These are phyloP conservation scores for Mycena haematopus DNA, from an alignment of 768 basidiomycete species.

Conservation along the genomic window DNA sequence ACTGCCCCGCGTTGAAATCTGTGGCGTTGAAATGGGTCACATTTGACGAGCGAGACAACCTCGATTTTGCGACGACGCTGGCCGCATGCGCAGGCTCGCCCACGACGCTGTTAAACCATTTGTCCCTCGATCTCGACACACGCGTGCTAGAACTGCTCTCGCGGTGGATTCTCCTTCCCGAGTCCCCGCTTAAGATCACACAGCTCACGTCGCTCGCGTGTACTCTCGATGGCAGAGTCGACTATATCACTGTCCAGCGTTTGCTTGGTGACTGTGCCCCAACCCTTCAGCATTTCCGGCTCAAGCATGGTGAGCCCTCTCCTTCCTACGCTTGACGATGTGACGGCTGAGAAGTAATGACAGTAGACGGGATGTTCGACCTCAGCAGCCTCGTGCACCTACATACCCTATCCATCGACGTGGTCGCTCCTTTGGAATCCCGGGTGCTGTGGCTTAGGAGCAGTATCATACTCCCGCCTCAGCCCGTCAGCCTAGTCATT, in stretches of 20 bases:
- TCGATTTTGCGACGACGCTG: slow-evolving; percentile 19
- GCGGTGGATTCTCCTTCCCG: slow-evolving; percentile 21
- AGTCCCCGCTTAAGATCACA: slow-evolving; percentile 19
- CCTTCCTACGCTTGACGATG: background rate
- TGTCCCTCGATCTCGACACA: slow-evolving; percentile 13
- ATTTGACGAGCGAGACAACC: slow-evolving; percentile 24
- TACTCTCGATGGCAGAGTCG: background rate
- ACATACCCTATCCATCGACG: slow-evolving; percentile 3
- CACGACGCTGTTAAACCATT: slow-evolving; percentile 3
- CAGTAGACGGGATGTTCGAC: slow-evolving; percentile 5
- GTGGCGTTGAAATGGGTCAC: slow-evolving; percentile 21
- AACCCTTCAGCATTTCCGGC: slow-evolving; percentile 8
- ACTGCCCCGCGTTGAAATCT: slow-evolving; percentile 12
- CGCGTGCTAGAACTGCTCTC: slow-evolving; percentile 13
- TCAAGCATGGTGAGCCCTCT: slow-evolving; percentile 7
- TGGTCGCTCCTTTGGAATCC: background rate
- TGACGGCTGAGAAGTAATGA: background rate
- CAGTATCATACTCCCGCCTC: background rate
- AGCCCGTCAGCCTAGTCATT: slow-evolving; percentile 5
- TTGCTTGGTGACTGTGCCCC: background rate
- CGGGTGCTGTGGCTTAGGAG: slow-evolving; percentile 1
- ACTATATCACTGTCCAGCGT: background rate
- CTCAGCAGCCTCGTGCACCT: background rate
- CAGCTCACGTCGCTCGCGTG: slow-evolving; percentile 11
- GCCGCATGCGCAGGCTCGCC: slow-evolving; percentile 18